phyloP scores from a whole-genome alignment of 2,329 filamentous ascomycete species.

The Bipolaris bicolor region DNA sequence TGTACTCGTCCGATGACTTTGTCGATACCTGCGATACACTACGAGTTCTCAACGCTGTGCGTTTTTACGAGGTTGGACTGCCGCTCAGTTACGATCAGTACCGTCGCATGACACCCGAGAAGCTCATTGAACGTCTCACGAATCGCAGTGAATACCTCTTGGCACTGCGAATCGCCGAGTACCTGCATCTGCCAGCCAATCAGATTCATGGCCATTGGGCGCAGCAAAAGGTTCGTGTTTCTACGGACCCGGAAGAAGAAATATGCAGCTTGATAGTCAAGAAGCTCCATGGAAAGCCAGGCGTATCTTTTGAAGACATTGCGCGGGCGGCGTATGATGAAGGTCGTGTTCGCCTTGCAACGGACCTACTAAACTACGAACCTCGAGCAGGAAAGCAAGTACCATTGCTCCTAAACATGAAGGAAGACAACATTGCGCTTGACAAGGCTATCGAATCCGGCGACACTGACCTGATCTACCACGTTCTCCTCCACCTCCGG shows the following conservation, averaged over 20 bases:
- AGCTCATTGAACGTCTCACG: constrained; percentile 82
- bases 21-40: constrained; percentile 97
- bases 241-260: constrained; percentile 83
- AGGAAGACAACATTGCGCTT: constrained; percentile 91
- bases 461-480: constrained; percentile 90
- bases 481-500: constrained; percentile 84
- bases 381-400: constrained; percentile 95
- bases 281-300: constrained; percentile 83
- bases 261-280: constrained; percentile 87
- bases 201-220: constrained; percentile 97
- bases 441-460: constrained; percentile 97
- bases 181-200: constrained; percentile 83
- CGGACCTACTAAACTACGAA: constrained; percentile 89
- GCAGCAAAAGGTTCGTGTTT: constrained; percentile 86
- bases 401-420: constrained; percentile 89
- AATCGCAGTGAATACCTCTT: constrained; percentile 91
- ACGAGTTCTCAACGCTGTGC: constrained; percentile 88
- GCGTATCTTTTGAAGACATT: constrained; percentile 95
- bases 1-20: constrained; percentile 98
- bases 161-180: constrained; percentile 85
- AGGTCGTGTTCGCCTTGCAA: constrained; percentile 85
- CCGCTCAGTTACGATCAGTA: constrained; percentile 95
- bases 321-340: constrained; percentile 93
- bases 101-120: constrained; percentile 85
- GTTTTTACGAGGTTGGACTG: constrained; percentile 88